Evolutionary conservation across 768 basidiomycete species (phyloP).

Genomic region (Lentinula boryana): DNA sequence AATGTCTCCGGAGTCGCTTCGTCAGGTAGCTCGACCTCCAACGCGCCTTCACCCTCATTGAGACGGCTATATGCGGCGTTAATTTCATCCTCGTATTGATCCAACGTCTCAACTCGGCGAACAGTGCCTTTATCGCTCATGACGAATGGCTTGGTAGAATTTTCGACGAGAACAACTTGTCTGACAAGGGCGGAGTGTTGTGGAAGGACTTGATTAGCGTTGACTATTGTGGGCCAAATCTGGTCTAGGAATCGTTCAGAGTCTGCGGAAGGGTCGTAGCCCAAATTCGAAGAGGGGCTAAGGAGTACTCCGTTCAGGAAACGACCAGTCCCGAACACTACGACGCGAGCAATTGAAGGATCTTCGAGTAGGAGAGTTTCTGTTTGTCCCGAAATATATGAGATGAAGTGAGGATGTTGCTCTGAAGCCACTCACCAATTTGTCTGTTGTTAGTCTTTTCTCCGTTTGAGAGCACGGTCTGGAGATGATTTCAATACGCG

Average conservation of each 20-base stretch:
- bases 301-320: slow-evolving; percentile 19
- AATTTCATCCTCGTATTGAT: slow-evolving; percentile 20
- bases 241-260: slow-evolving; percentile 10
- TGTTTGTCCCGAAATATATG: neutral
- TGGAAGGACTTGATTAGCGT: slow-evolving; percentile 18
- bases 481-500: neutral
- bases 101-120: slow-evolving; percentile 12
- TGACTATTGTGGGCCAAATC: slow-evolving; percentile 16
- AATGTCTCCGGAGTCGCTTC: neutral
- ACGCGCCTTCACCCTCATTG: slow-evolving; percentile 2
- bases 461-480: slow-evolving; percentile 24
- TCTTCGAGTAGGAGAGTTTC: slow-evolving; percentile 15
- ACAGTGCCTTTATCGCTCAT: slow-evolving; percentile 21
- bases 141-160: slow-evolving; percentile 14
- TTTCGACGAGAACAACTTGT: slow-evolving; percentile 17
- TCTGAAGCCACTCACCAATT: slow-evolving; percentile 11
- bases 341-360: slow-evolving; percentile 13
- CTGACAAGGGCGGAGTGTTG: slow-evolving; percentile 20
- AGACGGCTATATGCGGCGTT: slow-evolving; percentile 15
- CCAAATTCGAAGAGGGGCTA: neutral
- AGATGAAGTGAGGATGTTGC: neutral
- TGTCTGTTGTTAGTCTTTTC: slow-evolving; percentile 24
- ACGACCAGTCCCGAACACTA: slow-evolving; percentile 19
- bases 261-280: neutral
- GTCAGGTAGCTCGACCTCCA: neutral